Conservation (phyloP, 192 early-diverging fungal genomes). For the Coemansia sp. region DNA sequence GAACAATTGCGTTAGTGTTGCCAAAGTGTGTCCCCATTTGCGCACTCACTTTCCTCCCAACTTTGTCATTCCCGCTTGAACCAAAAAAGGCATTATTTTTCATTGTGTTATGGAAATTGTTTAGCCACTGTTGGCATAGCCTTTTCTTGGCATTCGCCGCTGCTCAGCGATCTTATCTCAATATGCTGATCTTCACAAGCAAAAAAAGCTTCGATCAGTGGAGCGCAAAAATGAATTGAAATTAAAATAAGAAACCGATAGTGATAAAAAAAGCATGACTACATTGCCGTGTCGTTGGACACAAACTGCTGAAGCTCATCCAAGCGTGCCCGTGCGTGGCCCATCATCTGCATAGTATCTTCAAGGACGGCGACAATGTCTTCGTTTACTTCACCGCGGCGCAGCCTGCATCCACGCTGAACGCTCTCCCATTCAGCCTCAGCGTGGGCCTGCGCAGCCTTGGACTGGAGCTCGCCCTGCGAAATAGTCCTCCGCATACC, state of each 20-base stretch:
- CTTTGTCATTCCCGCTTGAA: too few species aligned
- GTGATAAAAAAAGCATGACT: slow-evolving; percentile 5
- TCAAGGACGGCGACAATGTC: slow-evolving; percentile 47
- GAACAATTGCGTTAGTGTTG: too few species aligned
- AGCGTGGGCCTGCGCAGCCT: slow-evolving; percentile 42
- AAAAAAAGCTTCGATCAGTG: neutral
- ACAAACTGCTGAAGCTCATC: slow-evolving; percentile 46
- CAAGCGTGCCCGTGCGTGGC: slow-evolving; percentile 34
- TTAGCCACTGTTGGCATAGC: too few species aligned
- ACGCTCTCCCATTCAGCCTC: slow-evolving; percentile 55
- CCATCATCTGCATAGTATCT: slow-evolving; percentile 42
- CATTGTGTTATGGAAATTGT: too few species aligned
- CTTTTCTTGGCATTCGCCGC: too few species aligned
- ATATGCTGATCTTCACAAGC: too few species aligned
- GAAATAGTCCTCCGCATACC: slow-evolving; percentile 48
- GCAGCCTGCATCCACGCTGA: slow-evolving; percentile 48
- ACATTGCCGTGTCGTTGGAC: slow-evolving; percentile 10
- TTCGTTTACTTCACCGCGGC: slow-evolving; percentile 45
- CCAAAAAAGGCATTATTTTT: too few species aligned
- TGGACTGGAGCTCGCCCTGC: slow-evolving; percentile 50
- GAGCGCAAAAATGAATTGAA: neutral
- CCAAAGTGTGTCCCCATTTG: too few species aligned
- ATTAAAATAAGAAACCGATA: slow-evolving; percentile 7
- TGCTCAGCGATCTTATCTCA: too few species aligned
- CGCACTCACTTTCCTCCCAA: too few species aligned